These are phyloP conservation scores for Mucor velutinosus DNA, from an alignment of 371 early-diverging fungal genomes.

Conservation along the genomic window DNA sequence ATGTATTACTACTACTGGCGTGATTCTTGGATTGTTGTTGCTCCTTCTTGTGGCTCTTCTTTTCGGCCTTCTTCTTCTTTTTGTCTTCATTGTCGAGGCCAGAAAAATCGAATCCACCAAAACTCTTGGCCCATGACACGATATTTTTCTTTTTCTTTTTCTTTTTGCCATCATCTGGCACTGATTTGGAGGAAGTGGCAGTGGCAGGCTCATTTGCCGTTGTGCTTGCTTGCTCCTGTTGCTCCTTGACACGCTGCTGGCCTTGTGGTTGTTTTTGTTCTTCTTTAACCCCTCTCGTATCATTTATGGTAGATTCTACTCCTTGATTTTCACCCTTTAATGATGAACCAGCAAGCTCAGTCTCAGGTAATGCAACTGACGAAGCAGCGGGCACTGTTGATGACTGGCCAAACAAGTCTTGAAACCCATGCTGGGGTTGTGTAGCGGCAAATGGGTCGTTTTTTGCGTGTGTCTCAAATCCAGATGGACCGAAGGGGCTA, in stretches of 20 bases:
- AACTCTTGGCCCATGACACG: slow-evolving; percentile 35
- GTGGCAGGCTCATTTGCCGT: neutral
- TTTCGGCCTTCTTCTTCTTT: slow-evolving; percentile 19
- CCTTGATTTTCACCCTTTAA: slow-evolving; percentile 16
- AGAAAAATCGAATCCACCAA: slow-evolving; percentile 41
- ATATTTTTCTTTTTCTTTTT: slow-evolving; percentile 33
- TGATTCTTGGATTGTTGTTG: neutral
- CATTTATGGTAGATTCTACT: neutral
- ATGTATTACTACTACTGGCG: neutral
- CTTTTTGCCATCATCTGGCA: slow-evolving; percentile 5
- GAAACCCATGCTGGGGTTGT: neutral
- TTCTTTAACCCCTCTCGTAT: neutral
- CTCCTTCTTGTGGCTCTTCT: slow-evolving; percentile 3
- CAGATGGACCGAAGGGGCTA: neutral
- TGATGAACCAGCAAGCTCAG: neutral
- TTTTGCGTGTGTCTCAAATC: neutral
- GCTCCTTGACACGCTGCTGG: neutral
- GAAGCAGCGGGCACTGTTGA: neutral
- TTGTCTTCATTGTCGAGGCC: slow-evolving; percentile 14
- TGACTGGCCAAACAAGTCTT: neutral
- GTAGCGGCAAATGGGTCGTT: neutral
- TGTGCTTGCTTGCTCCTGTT: neutral
- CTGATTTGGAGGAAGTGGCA: neutral
- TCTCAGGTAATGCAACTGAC: neutral
- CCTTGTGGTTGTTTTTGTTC: neutral